phyloP scores from a whole-genome alignment of 1,139 yeast species.

The Pichiaceae sp. region DNA sequence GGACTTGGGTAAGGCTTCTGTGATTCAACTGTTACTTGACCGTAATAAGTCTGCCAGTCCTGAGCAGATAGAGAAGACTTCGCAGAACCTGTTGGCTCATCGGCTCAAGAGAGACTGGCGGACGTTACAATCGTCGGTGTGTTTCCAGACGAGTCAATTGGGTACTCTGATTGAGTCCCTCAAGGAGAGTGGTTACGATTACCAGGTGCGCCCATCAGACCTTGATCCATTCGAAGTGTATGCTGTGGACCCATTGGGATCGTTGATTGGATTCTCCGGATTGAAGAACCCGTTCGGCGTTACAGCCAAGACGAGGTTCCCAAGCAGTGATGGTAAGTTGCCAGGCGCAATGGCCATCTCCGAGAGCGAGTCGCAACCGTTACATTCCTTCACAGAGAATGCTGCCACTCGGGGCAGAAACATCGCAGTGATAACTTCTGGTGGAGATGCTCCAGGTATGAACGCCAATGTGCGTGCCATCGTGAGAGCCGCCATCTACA shows the following conservation, averaged over 20 bases:
- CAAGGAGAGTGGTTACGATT: conserved; percentile 21
- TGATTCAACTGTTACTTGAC: conserved; percentile 23
- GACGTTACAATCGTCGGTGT: conserved; percentile 33
- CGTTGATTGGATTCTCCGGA: conserved; percentile 58
- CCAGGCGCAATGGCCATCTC: conserved; percentile 1
- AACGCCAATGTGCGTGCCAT: conserved; percentile 77
- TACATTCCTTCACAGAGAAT: conserved; percentile 1
- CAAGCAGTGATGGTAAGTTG: neutral
- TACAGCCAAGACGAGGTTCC: conserved; percentile 3
- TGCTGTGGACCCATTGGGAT: conserved; percentile 61
- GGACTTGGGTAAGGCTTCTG: conserved; percentile 26
- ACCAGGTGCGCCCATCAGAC: conserved; percentile 45
- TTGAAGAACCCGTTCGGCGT: conserved; percentile 43
- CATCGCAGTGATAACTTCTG: conserved; percentile 80
- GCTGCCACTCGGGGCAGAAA: conserved; percentile 25
- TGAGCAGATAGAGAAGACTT: conserved; percentile 24
- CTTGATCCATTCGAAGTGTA: conserved; percentile 61
- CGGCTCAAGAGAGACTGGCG: conserved; percentile 41
- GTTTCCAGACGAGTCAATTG: conserved; percentile 31
- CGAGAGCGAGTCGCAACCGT: neutral
- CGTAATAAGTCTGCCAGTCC: conserved; percentile 24
- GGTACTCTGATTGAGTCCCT: conserved; percentile 29
- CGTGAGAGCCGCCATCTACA: conserved; percentile 62
- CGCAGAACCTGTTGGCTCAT: conserved; percentile 22
- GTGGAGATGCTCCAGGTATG: conserved; percentile 88